Evolutionary conservation across 2,329 filamentous ascomycete genomes (phyloP), one percentile per base, ranked within the genome.

Genomic region (Penicillium sp.): DNA sequence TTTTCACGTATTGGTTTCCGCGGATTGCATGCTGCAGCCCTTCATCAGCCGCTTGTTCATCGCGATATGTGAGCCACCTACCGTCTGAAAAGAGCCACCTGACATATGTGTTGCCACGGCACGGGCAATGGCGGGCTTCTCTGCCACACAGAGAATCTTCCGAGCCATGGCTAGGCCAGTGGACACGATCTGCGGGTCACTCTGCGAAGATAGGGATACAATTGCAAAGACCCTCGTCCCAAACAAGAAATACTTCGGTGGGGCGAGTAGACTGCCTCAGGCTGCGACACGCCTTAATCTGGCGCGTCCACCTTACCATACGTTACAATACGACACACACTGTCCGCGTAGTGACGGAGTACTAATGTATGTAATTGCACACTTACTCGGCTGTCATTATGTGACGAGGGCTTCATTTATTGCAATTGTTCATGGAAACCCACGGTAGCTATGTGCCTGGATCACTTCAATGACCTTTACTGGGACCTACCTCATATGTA

Each of bases 121-220:
- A 75, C 94, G 97, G 54, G 94, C 91, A 59, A 99, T 97, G 37
- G 93, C 96, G 31, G 92, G 92, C 81, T 99, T 92, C 74, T 92
- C 89, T 56, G 89, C 89, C 62, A 92, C 88, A 70, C 89, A 92
- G 49, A 92, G 79, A 55, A 91, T 85, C 65, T 81, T 84, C 51
- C 71, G 73, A 56, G 71, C 71, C 76, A 77, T 78, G 43, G 54
- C n/a, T 26, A 56, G 34, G 44, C 45, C 51, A 47, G 14, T 40
- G 42, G 26, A 28, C 31, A 48, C 48, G 33, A 51, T 58, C 54
- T 54, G 39, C 51, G 33, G 14, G 19, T 21, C 37, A 48, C 52
- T 47, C 56, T 58, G 49, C 39, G 36, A 42, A 53, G 33, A 50
- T 21, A 43, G 24, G 23, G 50, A 19, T 19, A 18, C 14, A 45